Conservation (phyloP, 371 early-diverging fungal genomes). For the Synchytrium microbalum region DNA sequence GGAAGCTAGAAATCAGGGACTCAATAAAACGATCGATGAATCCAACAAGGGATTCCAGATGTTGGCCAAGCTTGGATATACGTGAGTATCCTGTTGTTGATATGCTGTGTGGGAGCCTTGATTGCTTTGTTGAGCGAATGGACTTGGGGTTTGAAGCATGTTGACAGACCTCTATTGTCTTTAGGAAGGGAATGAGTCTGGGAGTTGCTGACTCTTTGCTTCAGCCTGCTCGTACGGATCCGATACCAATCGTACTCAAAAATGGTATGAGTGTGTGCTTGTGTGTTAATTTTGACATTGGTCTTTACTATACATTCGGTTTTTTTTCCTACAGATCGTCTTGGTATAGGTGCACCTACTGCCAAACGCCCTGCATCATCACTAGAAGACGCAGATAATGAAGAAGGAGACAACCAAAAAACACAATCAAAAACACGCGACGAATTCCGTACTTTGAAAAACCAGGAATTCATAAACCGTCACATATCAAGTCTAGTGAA, state of each 20-base stretch:
- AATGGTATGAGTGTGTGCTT: background rate
- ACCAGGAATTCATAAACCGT: background rate
- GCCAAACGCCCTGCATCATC: background rate
- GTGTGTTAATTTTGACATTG: background rate
- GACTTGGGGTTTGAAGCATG: background rate
- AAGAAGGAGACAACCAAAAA: background rate
- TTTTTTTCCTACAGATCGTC: background rate
- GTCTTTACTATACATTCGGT: background rate
- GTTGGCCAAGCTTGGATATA: background rate
- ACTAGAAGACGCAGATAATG: background rate
- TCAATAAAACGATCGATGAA: background rate
- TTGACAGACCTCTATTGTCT: background rate
- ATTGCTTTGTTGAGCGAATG: background rate
- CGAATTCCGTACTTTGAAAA: background rate
- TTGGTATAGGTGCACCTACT: background rate
- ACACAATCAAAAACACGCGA: background rate
- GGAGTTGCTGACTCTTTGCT: background rate
- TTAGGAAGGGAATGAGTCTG: background rate
- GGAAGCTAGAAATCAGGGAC: background rate
- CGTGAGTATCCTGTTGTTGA: background rate
- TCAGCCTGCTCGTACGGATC: background rate
- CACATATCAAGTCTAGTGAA: background rate
- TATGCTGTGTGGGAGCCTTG: background rate
- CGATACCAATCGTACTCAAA: conserved; percentile 2
- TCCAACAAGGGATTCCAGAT: background rate